Evolutionary conservation across 2,329 filamentous ascomycete species (phyloP), one percentile per base, ranked within the genome.

Genomic region (Aureobasidium sp.): DNA sequence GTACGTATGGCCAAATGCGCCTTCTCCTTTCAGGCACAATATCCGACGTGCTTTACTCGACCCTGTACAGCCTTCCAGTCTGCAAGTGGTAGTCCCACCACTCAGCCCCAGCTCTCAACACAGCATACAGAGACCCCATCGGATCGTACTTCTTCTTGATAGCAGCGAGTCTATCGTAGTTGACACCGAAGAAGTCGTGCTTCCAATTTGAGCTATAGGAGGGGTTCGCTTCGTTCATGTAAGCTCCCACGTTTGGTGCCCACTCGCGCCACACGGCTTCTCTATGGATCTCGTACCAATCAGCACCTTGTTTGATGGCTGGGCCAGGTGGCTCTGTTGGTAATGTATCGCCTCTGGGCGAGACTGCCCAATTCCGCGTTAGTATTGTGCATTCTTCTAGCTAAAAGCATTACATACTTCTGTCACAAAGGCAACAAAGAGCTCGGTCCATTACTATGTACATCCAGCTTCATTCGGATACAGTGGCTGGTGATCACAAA

Each of bases 161-260:
- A 4, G 66, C 63, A 13, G 70, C 66, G 3, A 76, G 67, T 8
- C 63, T 63, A 1, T 57, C 61, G 51, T 76, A 76, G 39, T 75
- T 70, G 3, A 63, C 61, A 12, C 74, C 74, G 66, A 69, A 76
- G 66, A 75, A 74, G 3, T 71, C 67, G 47, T 69, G 63, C 61
- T 71, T 70, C 70, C 71, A 76, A 50, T 74, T 65, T 15, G 69
- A 67, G 59, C 74, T 73, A 24, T 72, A 70, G 2, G 69, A 70
- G 2, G 69, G 64, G 63, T 73, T 63, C 56, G 77, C 79, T 67
- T 81, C 79, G 64, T 79, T 81, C 63, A 80, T 67, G 65, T 81
- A 81, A 7, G 76, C 73, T 26, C 76, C 48, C 71, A 75, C 47
- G 70, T 75, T 26, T 69, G 77, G 71, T 9, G 76, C 73, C 17